A percentile compares a stretch with the other conserved stretches of the same genome.
Conservation (phyloP, 805 yeast species). For the Candida corydali region DNA sequence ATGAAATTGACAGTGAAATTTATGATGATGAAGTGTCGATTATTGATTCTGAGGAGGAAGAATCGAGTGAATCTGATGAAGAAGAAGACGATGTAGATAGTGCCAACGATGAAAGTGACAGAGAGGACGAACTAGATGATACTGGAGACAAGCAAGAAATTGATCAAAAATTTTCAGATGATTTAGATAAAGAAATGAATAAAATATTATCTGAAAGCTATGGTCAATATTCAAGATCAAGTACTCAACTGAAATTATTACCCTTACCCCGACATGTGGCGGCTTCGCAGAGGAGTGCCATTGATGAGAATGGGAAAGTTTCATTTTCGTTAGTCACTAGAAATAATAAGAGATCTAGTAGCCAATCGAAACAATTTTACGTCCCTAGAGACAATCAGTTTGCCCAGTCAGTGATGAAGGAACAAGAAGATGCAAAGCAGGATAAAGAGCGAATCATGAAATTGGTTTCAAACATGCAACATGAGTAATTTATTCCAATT, state of each 20-base stretch:
- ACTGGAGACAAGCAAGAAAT: constrained; percentile 28
- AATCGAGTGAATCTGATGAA: constrained; percentile 9
- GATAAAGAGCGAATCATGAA: constrained; percentile 57
- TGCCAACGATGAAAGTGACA: constrained; percentile 9
- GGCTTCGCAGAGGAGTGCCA: neutral
- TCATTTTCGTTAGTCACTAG: constrained; percentile 55
- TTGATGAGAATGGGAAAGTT: constrained; percentile 14
- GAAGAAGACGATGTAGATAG: constrained; percentile 17
- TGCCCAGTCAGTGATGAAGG: constrained; percentile 48
- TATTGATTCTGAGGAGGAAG: constrained; percentile 17
- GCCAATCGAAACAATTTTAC: constrained; percentile 38
- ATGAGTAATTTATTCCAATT: neutral
- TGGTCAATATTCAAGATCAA: constrained; percentile 25
- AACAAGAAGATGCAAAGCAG: constrained; percentile 44
- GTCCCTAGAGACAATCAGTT: constrained; percentile 55
- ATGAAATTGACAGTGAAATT: constrained; percentile 12
- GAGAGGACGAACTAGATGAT: constrained; percentile 4
- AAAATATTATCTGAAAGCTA: constrained; percentile 50
- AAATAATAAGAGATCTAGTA: constrained; percentile 40
- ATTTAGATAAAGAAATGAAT: constrained; percentile 55
- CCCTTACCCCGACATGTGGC: constrained; percentile 7
- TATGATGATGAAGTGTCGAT: constrained; percentile 23
- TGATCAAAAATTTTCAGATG: constrained; percentile 45
- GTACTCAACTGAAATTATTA: constrained; percentile 9
- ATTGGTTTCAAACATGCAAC: constrained; percentile 45